Percentiles rank a stretch among this genome's conserved stretches.
phyloP scores from a whole-genome alignment of 2,329 filamentous ascomycete species.

The Alternaria tenuissima region DNA sequence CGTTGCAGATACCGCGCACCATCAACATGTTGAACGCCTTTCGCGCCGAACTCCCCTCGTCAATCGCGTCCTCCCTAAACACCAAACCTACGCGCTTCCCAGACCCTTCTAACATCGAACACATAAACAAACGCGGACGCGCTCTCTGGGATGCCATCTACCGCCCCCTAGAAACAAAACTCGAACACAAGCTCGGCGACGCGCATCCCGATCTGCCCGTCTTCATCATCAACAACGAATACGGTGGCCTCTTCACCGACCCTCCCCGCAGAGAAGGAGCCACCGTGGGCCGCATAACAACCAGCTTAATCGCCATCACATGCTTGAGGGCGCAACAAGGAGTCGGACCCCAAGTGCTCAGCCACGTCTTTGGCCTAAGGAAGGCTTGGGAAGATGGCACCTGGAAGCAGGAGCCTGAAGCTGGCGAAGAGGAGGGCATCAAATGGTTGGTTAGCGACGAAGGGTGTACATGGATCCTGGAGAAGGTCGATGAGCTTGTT shows the following conservation, averaged over 20 bases:
- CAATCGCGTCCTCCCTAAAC: constrained; percentile 63
- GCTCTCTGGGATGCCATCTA: constrained; percentile 81
- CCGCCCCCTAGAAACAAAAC: constrained; percentile 74
- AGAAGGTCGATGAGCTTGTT: constrained; percentile 69
- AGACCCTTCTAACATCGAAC: constrained; percentile 60
- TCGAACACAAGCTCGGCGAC: constrained; percentile 73
- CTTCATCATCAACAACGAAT: constrained; percentile 78
- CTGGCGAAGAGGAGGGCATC: constrained; percentile 62
- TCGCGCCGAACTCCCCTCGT: constrained; percentile 66
- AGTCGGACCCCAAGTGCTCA: constrained; percentile 81
- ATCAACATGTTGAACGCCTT: constrained; percentile 85
- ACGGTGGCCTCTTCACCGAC: constrained; percentile 76
- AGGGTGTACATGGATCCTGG: constrained; percentile 69
- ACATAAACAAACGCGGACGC: constrained; percentile 66
- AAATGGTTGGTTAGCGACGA: constrained; percentile 71
- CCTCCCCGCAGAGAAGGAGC: constrained; percentile 61
- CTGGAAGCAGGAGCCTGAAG: constrained; percentile 57
- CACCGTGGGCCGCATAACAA: constrained; percentile 73
- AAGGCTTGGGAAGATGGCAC: constrained; percentile 77
- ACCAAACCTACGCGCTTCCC: constrained; percentile 63
- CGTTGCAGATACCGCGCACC: constrained; percentile 80
- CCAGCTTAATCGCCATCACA: constrained; percentile 75
- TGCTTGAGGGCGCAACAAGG: constrained; percentile 81
- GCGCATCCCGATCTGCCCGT: constrained; percentile 84
- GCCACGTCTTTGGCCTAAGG: constrained; percentile 80